Evolutionary conservation across 2,329 filamentous ascomycete genomes (phyloP), one percentile per base, ranked within the genome.

Genomic region (Penicillium brevicompactum): DNA sequence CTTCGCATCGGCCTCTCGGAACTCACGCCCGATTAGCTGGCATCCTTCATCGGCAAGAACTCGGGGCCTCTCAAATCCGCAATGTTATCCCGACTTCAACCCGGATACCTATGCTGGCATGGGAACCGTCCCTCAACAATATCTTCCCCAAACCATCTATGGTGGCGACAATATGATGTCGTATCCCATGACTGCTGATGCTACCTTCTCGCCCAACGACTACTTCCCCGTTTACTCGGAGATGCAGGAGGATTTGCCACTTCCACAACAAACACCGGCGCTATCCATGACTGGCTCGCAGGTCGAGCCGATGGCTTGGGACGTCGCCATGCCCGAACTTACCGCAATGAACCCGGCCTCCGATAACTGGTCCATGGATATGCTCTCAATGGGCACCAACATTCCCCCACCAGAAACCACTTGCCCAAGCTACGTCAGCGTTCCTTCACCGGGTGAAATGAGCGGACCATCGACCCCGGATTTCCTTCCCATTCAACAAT

Each of bases 11-110:
- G 67, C 59, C 47, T 74, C 72, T 38, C 74, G 70, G 63, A 56
- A 79, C 38, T 74, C 74, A 49, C 82, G 89, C 41, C 88, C 89
- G 5, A 78, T 90, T 44, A 91, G 88, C 78, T 92, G 89, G 89
- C 89, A 92, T 70, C 87, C 88, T 2, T 82, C 83, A 21, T 83
- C 87, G 9, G 55, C 71, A 73, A 53, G 67, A 67, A 31, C 66
- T 66, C 50, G 69, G 70, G 66, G 62, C 4, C 65, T 68, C 51
- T 59, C 65, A 2, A 60, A 62, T 22, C 58, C 67, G 9, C 59
- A 64, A 45, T 65, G 62, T 47, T 48, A 58, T 24, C 57, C 66
- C 5, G 47, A 62, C 10, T 61, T 61, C 44, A 46, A 57, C 41
- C 43, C 62, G 38, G 58, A 65, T 18, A 65, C 56, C 22, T 56